A percentile compares a stretch with the other conserved stretches of the same genome.
phyloP scores from a whole-genome alignment of 371 early-diverging fungal genomes.

The Thermomucor indicae-seudaticae region DNA sequence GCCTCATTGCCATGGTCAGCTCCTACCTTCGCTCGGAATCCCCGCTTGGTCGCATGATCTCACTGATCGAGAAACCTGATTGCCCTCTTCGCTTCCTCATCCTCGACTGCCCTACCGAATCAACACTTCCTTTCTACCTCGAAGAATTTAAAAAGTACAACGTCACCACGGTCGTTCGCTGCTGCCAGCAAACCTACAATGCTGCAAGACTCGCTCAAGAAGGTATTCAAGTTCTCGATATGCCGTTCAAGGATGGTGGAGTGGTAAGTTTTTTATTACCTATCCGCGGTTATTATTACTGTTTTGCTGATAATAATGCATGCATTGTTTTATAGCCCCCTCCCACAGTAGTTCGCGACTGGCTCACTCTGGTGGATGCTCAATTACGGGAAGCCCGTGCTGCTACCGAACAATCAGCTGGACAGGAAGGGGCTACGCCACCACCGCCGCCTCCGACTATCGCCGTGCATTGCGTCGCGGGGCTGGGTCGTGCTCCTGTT shows the following conservation, averaged over 20 bases:
- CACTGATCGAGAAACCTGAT: constrained; percentile 51
- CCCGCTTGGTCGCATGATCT: constrained; percentile 51
- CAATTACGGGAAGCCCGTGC: constrained; percentile 36
- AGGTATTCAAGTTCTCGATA: constrained; percentile 74
- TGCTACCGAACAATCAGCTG: constrained; percentile 11
- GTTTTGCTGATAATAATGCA: background rate
- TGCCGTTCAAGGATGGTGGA: constrained; percentile 81
- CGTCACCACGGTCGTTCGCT: constrained; percentile 84
- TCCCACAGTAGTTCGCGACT: constrained; percentile 55
- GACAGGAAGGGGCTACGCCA: constrained; percentile 19
- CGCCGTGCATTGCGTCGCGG: constrained; percentile 85
- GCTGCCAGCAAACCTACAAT: constrained; percentile 87
- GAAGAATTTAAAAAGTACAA: constrained; percentile 67
- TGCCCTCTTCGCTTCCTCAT: constrained; percentile 73
- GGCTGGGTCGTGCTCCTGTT: constrained; percentile 73
- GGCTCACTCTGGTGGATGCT: constrained; percentile 64
- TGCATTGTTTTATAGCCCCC: too few relatives aligned
- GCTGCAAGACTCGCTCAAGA: constrained; percentile 46
- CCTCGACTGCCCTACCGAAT: constrained; percentile 83
- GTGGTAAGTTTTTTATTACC: constrained; percentile 30
- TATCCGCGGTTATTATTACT: too few relatives aligned
- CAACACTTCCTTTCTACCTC: constrained; percentile 71
- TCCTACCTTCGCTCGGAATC: constrained; percentile 26
- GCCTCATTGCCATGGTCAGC: constrained; percentile 31
- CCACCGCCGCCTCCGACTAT: too few relatives aligned